phyloP scores from a whole-genome alignment of 805 yeast species.

The Sugiyamaella lignohabitans region DNA sequence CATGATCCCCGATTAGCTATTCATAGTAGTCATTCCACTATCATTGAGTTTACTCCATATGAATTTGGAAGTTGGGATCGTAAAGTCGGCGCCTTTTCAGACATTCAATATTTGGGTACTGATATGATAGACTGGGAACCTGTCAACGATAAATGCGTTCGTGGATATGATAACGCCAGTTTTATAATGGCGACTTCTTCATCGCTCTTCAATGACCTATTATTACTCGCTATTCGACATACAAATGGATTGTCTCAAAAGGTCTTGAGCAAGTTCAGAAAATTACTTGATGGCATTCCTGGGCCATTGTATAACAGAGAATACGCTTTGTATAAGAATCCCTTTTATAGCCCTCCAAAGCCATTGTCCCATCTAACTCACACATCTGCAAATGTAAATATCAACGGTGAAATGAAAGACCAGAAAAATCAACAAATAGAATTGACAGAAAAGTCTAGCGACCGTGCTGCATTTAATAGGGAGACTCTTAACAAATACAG shows the following conservation, averaged over 20 bases:
- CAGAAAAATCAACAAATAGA: too few species aligned
- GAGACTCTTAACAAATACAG: too few species aligned
- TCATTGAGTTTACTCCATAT: slow-evolving; percentile 44
- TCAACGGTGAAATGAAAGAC: slow-evolving; percentile 27
- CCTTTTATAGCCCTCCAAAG: slow-evolving; percentile 7
- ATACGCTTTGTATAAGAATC: slow-evolving; percentile 12
- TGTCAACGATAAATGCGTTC: slow-evolving; percentile 3
- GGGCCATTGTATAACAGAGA: slow-evolving; percentile 6
- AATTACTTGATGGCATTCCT: neutral
- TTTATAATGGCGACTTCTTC: slow-evolving; percentile 79
- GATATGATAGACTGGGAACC: slow-evolving; percentile 46
- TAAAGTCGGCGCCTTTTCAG: slow-evolving; percentile 54
- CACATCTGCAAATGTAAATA: neutral
- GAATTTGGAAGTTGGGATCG: slow-evolving; percentile 88
- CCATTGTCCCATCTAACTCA: neutral
- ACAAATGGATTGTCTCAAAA: neutral
- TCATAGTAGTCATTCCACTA: slow-evolving; percentile 50
- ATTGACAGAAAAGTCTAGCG: slow-evolving; percentile 27
- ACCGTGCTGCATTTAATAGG: slow-evolving; percentile 59
- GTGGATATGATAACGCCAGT: slow-evolving; percentile 74
- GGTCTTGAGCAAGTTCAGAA: neutral
- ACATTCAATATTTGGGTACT: slow-evolving; percentile 64
- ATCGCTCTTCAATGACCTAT: slow-evolving; percentile 57
- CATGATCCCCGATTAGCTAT: slow-evolving; percentile 25
- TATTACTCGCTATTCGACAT: slow-evolving; percentile 31